phyloP scores from a whole-genome alignment of 257 asterid genomes.

The Solanum bukasovii region DNA sequence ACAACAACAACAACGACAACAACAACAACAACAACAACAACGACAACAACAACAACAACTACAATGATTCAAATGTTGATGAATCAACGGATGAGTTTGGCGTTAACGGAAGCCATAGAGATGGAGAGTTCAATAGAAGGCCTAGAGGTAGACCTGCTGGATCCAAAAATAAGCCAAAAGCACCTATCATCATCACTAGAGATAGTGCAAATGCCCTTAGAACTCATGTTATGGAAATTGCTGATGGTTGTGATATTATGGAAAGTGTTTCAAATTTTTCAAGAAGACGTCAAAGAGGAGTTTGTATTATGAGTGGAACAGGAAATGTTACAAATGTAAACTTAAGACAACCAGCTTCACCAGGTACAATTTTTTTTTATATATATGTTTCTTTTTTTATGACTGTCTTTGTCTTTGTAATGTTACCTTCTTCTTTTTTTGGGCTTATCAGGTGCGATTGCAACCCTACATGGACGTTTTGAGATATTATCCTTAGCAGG shows the following conservation, averaged over 20 bases:
- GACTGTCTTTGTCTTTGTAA: neutral
- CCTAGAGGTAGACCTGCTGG: conserved; percentile 89
- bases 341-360: conserved; percentile 72
- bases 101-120: conserved; percentile 7
- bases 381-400: neutral
- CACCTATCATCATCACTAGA: conserved; percentile 79
- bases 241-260: conserved; percentile 77
- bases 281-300: conserved; percentile 73
- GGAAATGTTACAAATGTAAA: conserved; percentile 78
- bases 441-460: conserved; percentile 26
- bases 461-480: conserved; percentile 70
- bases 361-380: conserved; percentile 8
- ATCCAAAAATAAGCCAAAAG: conserved; percentile 76
- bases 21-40: neutral
- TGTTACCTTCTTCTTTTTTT: too few relatives aligned
- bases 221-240: conserved; percentile 86
- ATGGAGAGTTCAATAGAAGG: conserved; percentile 42
- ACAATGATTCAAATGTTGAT: neutral
- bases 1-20: neutral
- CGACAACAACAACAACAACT: neutral
- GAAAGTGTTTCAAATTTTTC: conserved; percentile 71
- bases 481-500: conserved; percentile 80
- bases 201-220: conserved; percentile 90
- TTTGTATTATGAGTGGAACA: conserved; percentile 79
- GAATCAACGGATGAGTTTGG: neutral